Percentiles rank a stretch among this genome's conserved stretches.
Conservation (phyloP, 2,329 filamentous ascomycete species). For the Talaromyces marneffei region DNA sequence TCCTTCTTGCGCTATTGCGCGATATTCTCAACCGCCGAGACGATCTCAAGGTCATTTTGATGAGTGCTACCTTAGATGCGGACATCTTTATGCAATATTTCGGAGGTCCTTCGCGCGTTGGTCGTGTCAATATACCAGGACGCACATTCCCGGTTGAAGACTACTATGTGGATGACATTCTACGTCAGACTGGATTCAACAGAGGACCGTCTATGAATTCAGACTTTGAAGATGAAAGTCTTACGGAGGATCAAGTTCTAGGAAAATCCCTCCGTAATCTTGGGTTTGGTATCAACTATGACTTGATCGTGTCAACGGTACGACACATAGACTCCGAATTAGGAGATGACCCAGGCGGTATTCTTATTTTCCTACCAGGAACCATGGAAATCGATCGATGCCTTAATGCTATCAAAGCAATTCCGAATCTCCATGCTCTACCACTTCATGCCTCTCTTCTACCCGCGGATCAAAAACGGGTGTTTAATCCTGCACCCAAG, state of each 20-base stretch:
- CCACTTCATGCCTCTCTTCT: slow-evolving; percentile 89
- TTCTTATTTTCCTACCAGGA: slow-evolving; percentile 92
- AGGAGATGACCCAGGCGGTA: slow-evolving; percentile 68
- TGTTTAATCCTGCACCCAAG: slow-evolving; percentile 69
- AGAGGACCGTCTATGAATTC: slow-evolving; percentile 18
- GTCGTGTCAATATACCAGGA: slow-evolving; percentile 78
- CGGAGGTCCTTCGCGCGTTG: slow-evolving; percentile 62
- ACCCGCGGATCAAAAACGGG: slow-evolving; percentile 77
- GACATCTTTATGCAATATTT: slow-evolving; percentile 82
- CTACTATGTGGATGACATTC: slow-evolving; percentile 81
- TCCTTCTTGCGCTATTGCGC: slow-evolving; percentile 78
- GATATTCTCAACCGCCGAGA: slow-evolving; percentile 69
- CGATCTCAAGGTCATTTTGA: slow-evolving; percentile 83
- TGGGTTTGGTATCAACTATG: slow-evolving; percentile 85
- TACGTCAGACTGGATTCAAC: slow-evolving; percentile 70
- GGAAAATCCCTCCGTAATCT: slow-evolving; percentile 66
- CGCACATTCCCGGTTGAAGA: slow-evolving; percentile 87
- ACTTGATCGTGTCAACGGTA: slow-evolving; percentile 73
- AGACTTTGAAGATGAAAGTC: slow-evolving; percentile 36
- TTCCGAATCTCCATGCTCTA: slow-evolving; percentile 67
- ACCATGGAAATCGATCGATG: slow-evolving; percentile 85
- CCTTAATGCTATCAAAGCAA: slow-evolving; percentile 60
- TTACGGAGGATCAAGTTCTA: slow-evolving; percentile 45
- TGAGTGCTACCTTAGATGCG: slow-evolving; percentile 94
- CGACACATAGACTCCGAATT: slow-evolving; percentile 75